Evolutionary conservation across 1,284 basidiomycete species (phyloP).

Genomic region (Pterulicium gracile): DNA sequence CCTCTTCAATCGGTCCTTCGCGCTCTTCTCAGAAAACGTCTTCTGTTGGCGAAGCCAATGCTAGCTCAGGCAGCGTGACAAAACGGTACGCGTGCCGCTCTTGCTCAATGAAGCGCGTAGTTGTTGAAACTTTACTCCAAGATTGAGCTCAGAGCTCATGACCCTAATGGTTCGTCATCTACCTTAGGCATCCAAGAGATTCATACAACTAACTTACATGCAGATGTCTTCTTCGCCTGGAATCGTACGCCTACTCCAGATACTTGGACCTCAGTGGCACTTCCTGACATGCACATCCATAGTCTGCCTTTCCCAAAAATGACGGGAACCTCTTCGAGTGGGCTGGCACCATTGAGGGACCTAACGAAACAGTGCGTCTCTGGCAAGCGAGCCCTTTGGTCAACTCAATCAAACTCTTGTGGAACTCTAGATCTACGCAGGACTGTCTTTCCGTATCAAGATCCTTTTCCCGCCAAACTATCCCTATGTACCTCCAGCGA

Average conservation of each 20-base stretch:
- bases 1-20: conserved; percentile 49
- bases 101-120: conserved; percentile 6
- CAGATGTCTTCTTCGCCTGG: conserved; percentile 81
- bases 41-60: conserved; percentile 36
- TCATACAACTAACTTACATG: no score
- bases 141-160: conserved; percentile 75
- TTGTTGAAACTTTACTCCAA: conserved; percentile 16
- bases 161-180: conserved; percentile 66
- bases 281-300: conserved; percentile 5
- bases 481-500: conserved; percentile 70
- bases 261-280: conserved; percentile 3
- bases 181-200: no score
- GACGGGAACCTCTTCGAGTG: conserved; percentile 78
- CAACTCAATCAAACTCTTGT: conserved; percentile 5
- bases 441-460: conserved; percentile 67
- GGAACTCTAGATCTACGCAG: conserved; percentile 54
- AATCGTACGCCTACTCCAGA: conserved; percentile 40
- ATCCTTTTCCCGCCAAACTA: conserved; percentile 78
- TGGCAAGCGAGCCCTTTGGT: conserved; percentile 3
- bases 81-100: conserved; percentile 46
- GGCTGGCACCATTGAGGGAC: conserved; percentile 75
- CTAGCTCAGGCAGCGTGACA: conserved; percentile 63
- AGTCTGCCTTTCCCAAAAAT: conserved; percentile 80
- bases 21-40: conserved; percentile 44
- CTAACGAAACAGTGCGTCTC: conserved; percentile 55